A percentile compares a stretch with the other conserved stretches of the same genome.
Conservation (phyloP, 2,329 filamentous ascomycete species). For the Fusarium sarcochroum region DNA sequence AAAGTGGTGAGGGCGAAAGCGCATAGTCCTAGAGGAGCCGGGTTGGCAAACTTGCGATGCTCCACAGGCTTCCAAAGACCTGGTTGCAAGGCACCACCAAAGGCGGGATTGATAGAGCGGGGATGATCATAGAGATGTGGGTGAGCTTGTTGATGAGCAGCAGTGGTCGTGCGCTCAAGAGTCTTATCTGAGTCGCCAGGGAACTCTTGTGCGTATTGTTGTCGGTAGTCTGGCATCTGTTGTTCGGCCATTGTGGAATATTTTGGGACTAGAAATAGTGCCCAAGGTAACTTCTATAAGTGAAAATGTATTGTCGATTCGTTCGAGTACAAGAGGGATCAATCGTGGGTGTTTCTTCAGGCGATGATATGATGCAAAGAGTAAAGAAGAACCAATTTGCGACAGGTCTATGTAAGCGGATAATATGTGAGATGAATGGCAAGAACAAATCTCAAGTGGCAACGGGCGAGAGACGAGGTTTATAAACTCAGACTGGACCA, state of each 20-base stretch:
- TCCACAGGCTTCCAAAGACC: constrained; percentile 74
- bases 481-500: constrained; percentile 43
- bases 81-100: constrained; percentile 79
- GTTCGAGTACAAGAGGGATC: neutral
- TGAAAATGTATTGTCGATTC: neutral
- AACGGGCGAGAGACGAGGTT: constrained; percentile 40
- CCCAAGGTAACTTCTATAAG: constrained; percentile 6
- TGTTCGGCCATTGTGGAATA: constrained; percentile 41
- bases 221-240: constrained; percentile 15
- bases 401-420: constrained; percentile 2
- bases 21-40: constrained; percentile 80
- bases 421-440: constrained; percentile 7
- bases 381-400: constrained; percentile 1
- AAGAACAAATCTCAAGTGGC: constrained; percentile 3
- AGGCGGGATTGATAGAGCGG: constrained; percentile 63
- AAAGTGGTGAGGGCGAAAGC: constrained; percentile 89
- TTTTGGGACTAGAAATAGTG: constrained; percentile 2
- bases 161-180: constrained; percentile 39
- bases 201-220: constrained; percentile 31
- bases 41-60: constrained; percentile 83
- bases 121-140: constrained; percentile 48
- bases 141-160: constrained; percentile 37
- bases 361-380: neutral
- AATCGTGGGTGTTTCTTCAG: neutral
- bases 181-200: constrained; percentile 47